phyloP scores from a whole-genome alignment of 345 rosid genomes.

The Hypericum perforatum region DNA sequence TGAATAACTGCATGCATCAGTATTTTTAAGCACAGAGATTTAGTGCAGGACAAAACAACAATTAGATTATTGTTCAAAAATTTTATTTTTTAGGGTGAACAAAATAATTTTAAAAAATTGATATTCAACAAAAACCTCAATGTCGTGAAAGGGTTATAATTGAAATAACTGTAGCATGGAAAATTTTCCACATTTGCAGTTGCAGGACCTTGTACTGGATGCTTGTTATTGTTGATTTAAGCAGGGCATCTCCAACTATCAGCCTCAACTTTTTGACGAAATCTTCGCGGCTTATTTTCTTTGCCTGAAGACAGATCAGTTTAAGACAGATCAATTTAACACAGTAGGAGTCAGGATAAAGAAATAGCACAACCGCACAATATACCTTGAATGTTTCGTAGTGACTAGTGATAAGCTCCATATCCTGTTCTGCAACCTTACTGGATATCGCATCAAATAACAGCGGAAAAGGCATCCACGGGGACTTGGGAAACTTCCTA shows the following conservation, averaged over 20 bases:
- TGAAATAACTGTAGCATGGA: no score
- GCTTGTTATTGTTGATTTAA: neutral
- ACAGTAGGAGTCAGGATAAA: neutral
- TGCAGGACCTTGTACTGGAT: neutral
- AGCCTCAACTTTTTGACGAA: conserved; percentile 1
- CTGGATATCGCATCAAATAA: conserved; percentile 76
- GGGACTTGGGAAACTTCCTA: conserved; percentile 60
- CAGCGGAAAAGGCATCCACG: conserved; percentile 90
- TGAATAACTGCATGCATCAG: no score
- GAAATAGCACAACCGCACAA: neutral
- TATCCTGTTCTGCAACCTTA: conserved; percentile 45
- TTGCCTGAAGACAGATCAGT: neutral
- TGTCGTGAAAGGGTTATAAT: no score
- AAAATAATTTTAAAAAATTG: no score
- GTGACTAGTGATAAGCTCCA: conserved; percentile 39
- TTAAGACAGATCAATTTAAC: neutral
- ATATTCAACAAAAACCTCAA: no score
- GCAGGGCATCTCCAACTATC: conserved; percentile 2
- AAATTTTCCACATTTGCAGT: no score
- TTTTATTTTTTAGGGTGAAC: no score
- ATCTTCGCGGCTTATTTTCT: neutral
- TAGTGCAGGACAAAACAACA: no score
- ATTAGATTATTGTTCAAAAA: no score
- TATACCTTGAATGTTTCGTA: conserved; percentile 66
- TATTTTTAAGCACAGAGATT: no score